Conservation (phyloP, 225 moss, liverwort and hornwort genomes). For the Asterella californica region DNA sequence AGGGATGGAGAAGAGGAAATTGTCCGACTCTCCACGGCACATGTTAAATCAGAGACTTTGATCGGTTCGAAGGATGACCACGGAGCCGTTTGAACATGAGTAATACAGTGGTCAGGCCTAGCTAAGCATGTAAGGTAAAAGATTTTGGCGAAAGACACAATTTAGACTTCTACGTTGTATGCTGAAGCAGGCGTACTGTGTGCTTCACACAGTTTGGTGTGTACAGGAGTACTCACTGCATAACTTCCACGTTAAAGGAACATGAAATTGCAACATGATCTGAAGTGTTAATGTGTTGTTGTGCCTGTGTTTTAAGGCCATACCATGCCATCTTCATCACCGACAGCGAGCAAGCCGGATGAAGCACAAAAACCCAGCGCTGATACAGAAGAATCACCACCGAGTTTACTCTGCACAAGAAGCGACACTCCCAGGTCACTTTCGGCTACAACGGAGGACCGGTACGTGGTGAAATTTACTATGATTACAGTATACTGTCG, state of each 20-base stretch:
- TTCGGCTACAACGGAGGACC: background rate
- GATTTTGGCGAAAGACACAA: background rate
- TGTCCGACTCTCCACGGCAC: background rate
- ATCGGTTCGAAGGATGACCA: background rate
- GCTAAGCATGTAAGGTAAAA: background rate
- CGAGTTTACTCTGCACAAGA: slow-evolving; percentile 54
- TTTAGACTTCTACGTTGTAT: background rate
- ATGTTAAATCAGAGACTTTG: background rate
- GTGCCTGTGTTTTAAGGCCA: slow-evolving; percentile 5
- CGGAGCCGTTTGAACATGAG: background rate
- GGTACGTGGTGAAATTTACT: background rate
- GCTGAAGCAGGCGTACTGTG: background rate
- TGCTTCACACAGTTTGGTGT: background rate
- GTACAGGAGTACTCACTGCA: background rate
- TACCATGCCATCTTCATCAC: slow-evolving; percentile 77
- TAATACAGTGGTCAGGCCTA: background rate
- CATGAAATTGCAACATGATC: background rate
- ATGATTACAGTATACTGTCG: background rate
- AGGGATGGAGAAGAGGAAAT: background rate
- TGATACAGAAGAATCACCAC: slow-evolving; percentile 43
- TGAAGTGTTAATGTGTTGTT: background rate
- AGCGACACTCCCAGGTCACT: background rate
- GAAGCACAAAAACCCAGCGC: slow-evolving; percentile 52
- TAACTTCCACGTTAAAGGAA: background rate
- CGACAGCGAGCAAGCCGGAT: slow-evolving; percentile 74